Base-by-base conservation (phyloP, 805 yeast genomes). In the Saccharomycopsis babjevae region DNA sequence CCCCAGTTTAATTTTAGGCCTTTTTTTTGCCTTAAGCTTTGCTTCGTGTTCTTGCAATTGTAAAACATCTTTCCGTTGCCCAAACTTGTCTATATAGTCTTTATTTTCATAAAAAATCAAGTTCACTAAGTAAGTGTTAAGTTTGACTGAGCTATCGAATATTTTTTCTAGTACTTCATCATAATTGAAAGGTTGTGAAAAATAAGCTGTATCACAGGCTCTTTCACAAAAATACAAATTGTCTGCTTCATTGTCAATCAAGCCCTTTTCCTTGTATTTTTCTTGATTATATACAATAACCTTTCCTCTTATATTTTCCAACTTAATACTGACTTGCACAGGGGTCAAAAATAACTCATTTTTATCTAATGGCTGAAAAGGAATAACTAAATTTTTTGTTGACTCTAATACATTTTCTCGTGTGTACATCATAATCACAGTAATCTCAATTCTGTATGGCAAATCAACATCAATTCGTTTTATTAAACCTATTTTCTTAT, bases 161-260 rank as follows among this genome's bases (percentile, higher is more conserved):
- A 74, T 70, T 6, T 68, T 52, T 5, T 64, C 62, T 22, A 59
- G 56, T 60, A 76, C 67, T 11, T 70, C 75, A 43, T 72, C 68
- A 72, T 73, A 81, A 57, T 79, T 79, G 57, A 80, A 70, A 10
- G 52, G 62, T 30, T 72, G 72, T 1, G 79, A 57, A 20, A 55
- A 73, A 1, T 73, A 74, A 6, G 66, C 66, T 13, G 71, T 68
- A 64, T 77, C 79, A 59, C 77, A 68, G n/a, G 77, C 78, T 61
- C 79, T 68, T 54, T 76, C 67, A 63, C 82, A 79, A 30, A 77
- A 64, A 60, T 70, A 80, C 3, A 74, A 69, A 5, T 68, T 61
- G 20, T 69, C 68, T 3, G 66, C 38, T 52, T 70, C 69, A 42
- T 52, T 58, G 11, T 38, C 56, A 39, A 34, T 25, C 5, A 52